Percentiles rank a stretch among this genome's conserved stretches.
Evolutionary conservation across 2,329 filamentous ascomycete species (phyloP).

Genomic region (Apiospora saccharicola): DNA sequence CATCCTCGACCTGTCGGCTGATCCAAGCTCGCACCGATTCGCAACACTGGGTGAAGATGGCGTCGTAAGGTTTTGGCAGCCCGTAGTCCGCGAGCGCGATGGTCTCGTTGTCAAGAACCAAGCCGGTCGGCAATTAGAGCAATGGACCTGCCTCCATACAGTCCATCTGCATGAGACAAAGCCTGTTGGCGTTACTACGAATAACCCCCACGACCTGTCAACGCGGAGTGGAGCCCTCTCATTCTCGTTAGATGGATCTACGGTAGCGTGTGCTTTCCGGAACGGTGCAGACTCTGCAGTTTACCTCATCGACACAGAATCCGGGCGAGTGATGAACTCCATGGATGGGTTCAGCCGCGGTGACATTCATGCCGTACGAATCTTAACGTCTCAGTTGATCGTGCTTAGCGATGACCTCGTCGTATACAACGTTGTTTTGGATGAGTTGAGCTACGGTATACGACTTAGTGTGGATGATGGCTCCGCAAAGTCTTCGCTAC

Average conservation of each 20-base stretch:
- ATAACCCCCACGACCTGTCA: constrained; percentile 37
- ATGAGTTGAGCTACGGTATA: constrained; percentile 74
- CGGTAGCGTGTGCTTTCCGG: constrained; percentile 74
- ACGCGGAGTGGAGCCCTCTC: constrained; percentile 69
- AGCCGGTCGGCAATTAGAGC: constrained; percentile 66
- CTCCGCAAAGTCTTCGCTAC: constrained; percentile 43
- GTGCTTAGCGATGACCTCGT: constrained; percentile 76
- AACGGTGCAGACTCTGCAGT: constrained; percentile 66
- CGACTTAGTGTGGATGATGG: constrained; percentile 54
- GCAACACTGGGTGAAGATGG: constrained; percentile 86
- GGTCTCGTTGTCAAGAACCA: constrained; percentile 70
- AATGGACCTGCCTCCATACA: constrained; percentile 75
- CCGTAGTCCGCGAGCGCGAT: constrained; percentile 72
- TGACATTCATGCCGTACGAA: constrained; percentile 70
- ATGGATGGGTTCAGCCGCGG: constrained; percentile 73
- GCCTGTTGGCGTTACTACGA: constrained; percentile 44
- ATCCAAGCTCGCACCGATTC: constrained; percentile 75
- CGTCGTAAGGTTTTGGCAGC: constrained; percentile 81
- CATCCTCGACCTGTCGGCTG: constrained; percentile 76
- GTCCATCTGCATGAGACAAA: constrained; percentile 57
- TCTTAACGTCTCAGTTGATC: constrained; percentile 78
- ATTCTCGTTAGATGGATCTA: constrained; percentile 86
- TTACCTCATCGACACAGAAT: constrained; percentile 78
- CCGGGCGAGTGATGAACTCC: constrained; percentile 70
- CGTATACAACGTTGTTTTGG: constrained; percentile 85